Percentiles rank a stretch among this genome's conserved stretches.
phyloP scores from a whole-genome alignment of 305 asterid genomes.

The Fraxinus sp. region DNA sequence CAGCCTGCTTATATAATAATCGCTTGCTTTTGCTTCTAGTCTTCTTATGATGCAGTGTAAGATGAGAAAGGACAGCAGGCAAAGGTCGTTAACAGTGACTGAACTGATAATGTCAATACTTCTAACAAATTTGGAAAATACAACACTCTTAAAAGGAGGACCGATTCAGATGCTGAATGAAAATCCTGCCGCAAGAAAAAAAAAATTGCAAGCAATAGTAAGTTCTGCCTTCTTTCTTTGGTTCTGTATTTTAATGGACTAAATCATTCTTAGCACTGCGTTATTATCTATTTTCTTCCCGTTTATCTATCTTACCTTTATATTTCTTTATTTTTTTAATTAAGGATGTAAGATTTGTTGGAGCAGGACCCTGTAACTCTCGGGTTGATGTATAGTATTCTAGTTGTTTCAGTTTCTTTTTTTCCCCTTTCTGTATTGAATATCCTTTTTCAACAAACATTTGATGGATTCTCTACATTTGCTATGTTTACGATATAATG shows the following conservation, averaged over 20 bases:
- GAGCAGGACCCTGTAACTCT: background rate
- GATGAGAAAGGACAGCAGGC: constrained; percentile 7
- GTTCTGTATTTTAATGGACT: background rate
- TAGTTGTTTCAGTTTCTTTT: background rate
- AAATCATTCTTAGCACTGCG: background rate
- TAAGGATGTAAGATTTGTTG: background rate
- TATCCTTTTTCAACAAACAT: background rate
- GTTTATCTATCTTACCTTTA: background rate
- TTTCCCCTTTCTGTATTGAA: background rate
- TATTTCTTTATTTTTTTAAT: background rate
- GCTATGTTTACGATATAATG: background rate
- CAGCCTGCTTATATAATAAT: background rate
- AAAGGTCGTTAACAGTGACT: background rate
- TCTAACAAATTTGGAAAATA: background rate
- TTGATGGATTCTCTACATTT: background rate
- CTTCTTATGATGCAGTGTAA: background rate
- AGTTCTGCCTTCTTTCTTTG: constrained; percentile 13
- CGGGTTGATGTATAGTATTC: constrained; percentile 3
- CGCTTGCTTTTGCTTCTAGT: constrained; percentile 10
- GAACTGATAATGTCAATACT: background rate
- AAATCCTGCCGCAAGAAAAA: background rate
- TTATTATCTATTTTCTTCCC: background rate
- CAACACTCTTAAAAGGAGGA: background rate
- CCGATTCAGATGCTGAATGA: background rate
- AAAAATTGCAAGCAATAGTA: background rate